Percentiles rank a stretch among this genome's conserved stretches.
Evolutionary conservation across 2,329 filamentous ascomycete species (phyloP).

Genomic region (Dothiorella sarmentorum): DNA sequence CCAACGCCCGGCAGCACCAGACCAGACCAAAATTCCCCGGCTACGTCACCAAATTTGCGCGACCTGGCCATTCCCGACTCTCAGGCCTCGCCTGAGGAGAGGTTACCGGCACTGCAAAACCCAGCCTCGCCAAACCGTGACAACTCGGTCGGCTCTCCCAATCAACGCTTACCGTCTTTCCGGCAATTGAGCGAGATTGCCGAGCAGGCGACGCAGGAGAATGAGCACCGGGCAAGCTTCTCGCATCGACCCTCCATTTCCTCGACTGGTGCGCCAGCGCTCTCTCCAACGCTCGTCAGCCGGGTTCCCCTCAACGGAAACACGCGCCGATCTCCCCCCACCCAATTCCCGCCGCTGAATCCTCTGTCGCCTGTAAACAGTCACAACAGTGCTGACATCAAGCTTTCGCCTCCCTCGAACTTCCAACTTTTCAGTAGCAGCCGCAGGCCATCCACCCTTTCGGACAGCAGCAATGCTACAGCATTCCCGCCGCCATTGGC

Average conservation of each 20-base stretch:
- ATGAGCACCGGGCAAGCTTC: constrained; percentile 21
- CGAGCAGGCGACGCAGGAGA: constrained; percentile 33
- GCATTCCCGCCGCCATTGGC: constrained; percentile 40
- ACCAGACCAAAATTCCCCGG: constrained; percentile 23
- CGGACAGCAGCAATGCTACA: constrained; percentile 21
- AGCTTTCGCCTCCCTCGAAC: constrained; percentile 25
- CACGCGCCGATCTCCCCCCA: constrained; percentile 30
- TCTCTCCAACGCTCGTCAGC: constrained; percentile 34
- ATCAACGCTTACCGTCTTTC: constrained; percentile 32
- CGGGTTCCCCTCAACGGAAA: constrained; percentile 33
- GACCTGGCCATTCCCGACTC: constrained; percentile 33
- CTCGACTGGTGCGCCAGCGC: constrained; percentile 26
- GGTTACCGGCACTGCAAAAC: constrained; percentile 36
- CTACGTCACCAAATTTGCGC: constrained; percentile 30
- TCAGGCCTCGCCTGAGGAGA: constrained; percentile 29
- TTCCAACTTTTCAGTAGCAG: background rate
- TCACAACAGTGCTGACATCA: constrained; percentile 22
- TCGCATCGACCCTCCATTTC: constrained; percentile 36
- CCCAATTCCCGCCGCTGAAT: constrained; percentile 30
- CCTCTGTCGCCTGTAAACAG: constrained; percentile 33
- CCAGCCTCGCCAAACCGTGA: constrained; percentile 31
- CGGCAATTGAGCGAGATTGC: constrained; percentile 34
- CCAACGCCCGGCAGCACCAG: background rate
- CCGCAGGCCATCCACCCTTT: constrained; percentile 4
- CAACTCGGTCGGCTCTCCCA: constrained; percentile 29